Base-by-base conservation (phyloP, 106 monocot species). In the Posidonia australis region DNA sequence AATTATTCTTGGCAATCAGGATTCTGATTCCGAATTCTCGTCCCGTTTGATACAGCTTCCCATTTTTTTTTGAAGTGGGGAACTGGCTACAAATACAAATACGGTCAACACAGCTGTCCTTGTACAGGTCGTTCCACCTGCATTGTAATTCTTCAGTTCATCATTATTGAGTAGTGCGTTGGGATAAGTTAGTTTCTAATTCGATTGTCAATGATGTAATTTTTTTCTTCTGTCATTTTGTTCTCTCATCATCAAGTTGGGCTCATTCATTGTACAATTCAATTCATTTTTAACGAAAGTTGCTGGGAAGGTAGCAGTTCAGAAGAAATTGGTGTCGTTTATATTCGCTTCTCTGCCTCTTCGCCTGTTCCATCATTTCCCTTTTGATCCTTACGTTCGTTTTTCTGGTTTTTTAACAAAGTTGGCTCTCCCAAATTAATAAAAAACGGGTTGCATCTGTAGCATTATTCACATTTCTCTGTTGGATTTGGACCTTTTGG, bases 61-160 rank as follows among this genome's bases (percentile, higher is more conserved):
- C 22, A 55, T 25, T 17, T 20, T 43, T 27, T 27, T 16, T 60
- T 60, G 28, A 41, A 41, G 32, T 3, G 12, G 43, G 61, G 61
- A 61, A 61, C 13, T 43, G 41, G 43, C 42, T 43, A 17, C 59
- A 53, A n/a, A 17, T 13, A 26, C 24, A 7, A 55, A 14, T 5
- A 25, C 60, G 26, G 27, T 24, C 30, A 30, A 13, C 30, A 13
- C 58, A 59, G 25, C 58, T 1, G 30, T 30, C 61, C 30, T 29
- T 61, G 61, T 61, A 61, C 61, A 61, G 61, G 41, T 61, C 61
- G 3, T 30, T 42, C n/a, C 61, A 13, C 43, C 36, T 61, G 11
- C 19, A 18, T 13, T 55, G 55, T 55, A 25, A 61, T 44, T 61
- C 42, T 61, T 1, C 57, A 25, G 16, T 21, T 61, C 43, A 61